These are phyloP conservation scores for Trichoderma arundinaceum DNA, from an alignment of 2,329 filamentous ascomycete species.

Conservation along the genomic window DNA sequence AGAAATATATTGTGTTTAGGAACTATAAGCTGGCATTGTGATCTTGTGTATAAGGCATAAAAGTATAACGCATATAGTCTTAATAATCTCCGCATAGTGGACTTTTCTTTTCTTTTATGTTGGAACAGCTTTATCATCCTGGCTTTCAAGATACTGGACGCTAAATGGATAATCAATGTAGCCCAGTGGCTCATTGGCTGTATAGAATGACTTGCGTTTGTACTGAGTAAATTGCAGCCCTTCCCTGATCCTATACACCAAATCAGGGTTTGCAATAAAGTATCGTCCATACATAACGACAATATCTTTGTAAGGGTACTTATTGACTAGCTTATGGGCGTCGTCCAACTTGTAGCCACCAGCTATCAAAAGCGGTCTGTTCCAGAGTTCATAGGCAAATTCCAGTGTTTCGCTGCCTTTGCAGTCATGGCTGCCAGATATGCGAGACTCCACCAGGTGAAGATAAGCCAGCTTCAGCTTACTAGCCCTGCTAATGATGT, in stretches of 20 bases:
- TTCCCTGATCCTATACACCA: constrained; percentile 40
- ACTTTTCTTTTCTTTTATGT: neutral
- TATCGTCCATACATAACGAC: constrained; percentile 38
- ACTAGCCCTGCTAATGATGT: constrained; percentile 40
- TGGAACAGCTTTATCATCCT: neutral
- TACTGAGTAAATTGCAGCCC: constrained; percentile 38
- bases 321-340: constrained; percentile 34
- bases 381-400: constrained; percentile 44
- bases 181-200: constrained; percentile 27
- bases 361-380: constrained; percentile 39
- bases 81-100: neutral
- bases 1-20: too few species aligned
- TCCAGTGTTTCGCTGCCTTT: constrained; percentile 32
- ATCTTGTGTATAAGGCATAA: too few species aligned
- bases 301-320: constrained; percentile 36
- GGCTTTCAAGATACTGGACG: neutral
- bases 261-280: constrained; percentile 42
- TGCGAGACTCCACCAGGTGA: neutral
- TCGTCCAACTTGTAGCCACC: constrained; percentile 38
- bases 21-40: too few species aligned
- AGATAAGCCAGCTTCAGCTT: neutral
- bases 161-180: constrained; percentile 33
- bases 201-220: constrained; percentile 40
- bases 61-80: too few species aligned
- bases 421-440: neutral